These are phyloP conservation scores for Kodamaea hsintzibuensis DNA, from an alignment of 805 yeast genomes.

Conservation along the genomic window DNA sequence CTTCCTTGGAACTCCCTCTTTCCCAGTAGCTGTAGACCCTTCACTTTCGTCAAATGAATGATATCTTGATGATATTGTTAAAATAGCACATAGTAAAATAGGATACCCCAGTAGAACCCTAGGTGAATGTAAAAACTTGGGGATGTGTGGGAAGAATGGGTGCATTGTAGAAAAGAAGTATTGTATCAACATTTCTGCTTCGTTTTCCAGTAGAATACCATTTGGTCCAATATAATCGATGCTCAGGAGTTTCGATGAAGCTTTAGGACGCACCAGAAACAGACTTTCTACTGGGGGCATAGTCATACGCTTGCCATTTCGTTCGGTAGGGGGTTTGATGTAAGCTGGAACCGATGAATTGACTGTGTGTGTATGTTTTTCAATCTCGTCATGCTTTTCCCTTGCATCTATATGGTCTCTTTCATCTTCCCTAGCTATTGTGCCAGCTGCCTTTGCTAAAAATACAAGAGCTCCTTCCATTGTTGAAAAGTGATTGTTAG, in stretches of 20 bases:
- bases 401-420: conserved; percentile 60
- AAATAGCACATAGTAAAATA: conserved; percentile 72
- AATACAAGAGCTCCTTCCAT: conserved; percentile 67
- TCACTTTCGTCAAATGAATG: conserved; percentile 53
- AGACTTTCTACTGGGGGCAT: conserved; percentile 48
- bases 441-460: conserved; percentile 77
- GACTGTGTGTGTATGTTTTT: conserved; percentile 17
- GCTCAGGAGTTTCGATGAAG: conserved; percentile 50
- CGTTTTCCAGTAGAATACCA: conserved; percentile 60
- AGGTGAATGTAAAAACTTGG: conserved; percentile 67
- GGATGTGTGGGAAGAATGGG: conserved; percentile 88
- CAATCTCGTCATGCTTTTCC: conserved; percentile 49
- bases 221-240: conserved; percentile 66
- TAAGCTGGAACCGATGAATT: conserved; percentile 22
- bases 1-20: conserved; percentile 41
- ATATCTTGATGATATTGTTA: conserved; percentile 80
- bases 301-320: conserved; percentile 23
- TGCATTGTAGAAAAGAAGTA: conserved; percentile 77
- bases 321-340: conserved; percentile 15
- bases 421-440: conserved; percentile 67
- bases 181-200: conserved; percentile 57
- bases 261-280: conserved; percentile 46
- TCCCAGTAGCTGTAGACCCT: conserved; percentile 14
- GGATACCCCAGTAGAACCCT: conserved; percentile 75
- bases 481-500: conserved; percentile 36